Evolutionary conservation across 2,329 filamentous ascomycete species (phyloP), one percentile per base, ranked within the genome.

Genomic region (Chrysosporium queenslandicum): DNA sequence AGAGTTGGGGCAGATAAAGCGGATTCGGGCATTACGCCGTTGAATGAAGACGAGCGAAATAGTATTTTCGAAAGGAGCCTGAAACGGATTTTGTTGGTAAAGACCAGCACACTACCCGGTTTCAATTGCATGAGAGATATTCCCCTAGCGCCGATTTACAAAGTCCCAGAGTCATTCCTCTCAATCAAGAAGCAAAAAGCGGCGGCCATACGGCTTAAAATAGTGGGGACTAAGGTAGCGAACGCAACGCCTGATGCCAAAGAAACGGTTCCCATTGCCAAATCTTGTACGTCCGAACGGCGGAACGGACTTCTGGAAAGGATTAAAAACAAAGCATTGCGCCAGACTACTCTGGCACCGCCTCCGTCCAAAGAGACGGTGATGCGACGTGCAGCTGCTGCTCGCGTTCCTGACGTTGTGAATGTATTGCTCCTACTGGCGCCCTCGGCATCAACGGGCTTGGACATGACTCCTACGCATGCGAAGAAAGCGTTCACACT

Each of bases 241-340:
- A 50, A 55, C 55, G 14, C 27, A 40, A 53, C 34, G 32, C 4
- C n/a, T 14, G 54, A 34, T 14, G 16, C 27, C 25, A 20, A 52
- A 2, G 57, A 61, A 20, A 48, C 37, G 32, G 16, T 60, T 4
- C 54, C 52, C 1, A 46, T 54, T 2, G 50, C 45, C 4, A 64
- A 55, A 45, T 60, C 55, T 42, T 64, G 56, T 48, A 62, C 57
- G 32, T 64, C 62, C 23, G 63, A 64, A 39, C 69, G 71, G 16
- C 66, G 68, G 47, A 81, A 85, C 71, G 80, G 79, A 50, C 78
- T 94, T 21, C 75, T 92, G 53, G 86, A 90, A 65, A 83, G 86
- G 46, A 79, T 94, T 57, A 82, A 85, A 57, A 74, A 77, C 51
- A 91, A 91, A 71, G 79, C 86, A 59, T 67, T 58, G 32, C 64